phyloP scores from a whole-genome alignment of 1,139 yeast species.

The Meyerozyma carpophila region DNA sequence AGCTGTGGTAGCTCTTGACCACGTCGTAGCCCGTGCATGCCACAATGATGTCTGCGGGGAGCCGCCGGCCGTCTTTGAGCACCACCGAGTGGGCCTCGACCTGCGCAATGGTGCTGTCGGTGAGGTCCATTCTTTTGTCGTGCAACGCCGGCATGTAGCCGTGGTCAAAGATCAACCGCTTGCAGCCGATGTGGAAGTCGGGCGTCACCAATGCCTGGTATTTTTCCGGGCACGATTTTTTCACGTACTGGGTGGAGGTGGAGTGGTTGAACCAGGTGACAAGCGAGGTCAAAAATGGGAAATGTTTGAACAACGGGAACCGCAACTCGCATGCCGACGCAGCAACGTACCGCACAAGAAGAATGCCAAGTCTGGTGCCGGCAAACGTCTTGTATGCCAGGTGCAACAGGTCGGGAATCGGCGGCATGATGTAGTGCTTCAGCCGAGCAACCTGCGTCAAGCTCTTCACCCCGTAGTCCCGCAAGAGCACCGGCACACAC shows the following conservation, averaged over 20 bases:
- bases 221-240: slow-evolving; percentile 7
- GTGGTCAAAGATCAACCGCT: slow-evolving; percentile 12
- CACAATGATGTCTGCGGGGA: slow-evolving; percentile 11
- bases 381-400: slow-evolving; percentile 7
- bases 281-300: slow-evolving; percentile 2
- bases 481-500: slow-evolving; percentile 12
- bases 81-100: slow-evolving; percentile 8
- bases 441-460: slow-evolving; percentile 10
- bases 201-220: slow-evolving; percentile 10
- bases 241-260: slow-evolving; percentile 4
- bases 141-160: slow-evolving; percentile 9
- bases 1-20: slow-evolving; percentile 13
- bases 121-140: slow-evolving; percentile 8
- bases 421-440: slow-evolving; percentile 13
- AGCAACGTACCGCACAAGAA: slow-evolving; percentile 8
- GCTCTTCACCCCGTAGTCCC: slow-evolving; percentile 6
- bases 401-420: slow-evolving; percentile 8
- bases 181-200: slow-evolving; percentile 12
- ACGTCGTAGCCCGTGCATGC: slow-evolving; percentile 13
- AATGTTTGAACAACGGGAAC: slow-evolving; percentile 10
- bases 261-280: neutral
- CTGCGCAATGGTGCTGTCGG: slow-evolving; percentile 5
- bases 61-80: slow-evolving; percentile 7
- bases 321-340: slow-evolving; percentile 9
- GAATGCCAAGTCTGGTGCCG: slow-evolving; percentile 6